Base-by-base conservation (phyloP, 805 yeast genomes). In the Kluyveromyces wickerhamii region DNA sequence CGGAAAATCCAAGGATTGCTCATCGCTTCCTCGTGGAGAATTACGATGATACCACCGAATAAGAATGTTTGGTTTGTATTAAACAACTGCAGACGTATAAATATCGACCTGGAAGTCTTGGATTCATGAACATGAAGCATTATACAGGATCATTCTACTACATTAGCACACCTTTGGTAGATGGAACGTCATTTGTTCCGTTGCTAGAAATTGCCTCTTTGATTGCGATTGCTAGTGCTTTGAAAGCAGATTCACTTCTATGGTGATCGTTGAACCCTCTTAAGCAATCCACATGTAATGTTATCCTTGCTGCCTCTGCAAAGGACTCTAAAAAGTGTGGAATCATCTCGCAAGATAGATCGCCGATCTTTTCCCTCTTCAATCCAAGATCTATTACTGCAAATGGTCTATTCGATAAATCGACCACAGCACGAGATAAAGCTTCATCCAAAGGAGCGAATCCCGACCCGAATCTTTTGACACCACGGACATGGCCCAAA, bases 381-480 rank as follows among this genome's bases (percentile, higher is more conserved):
- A 92, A 70, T 1, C 95, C 96, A 40, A 92, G 67, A 24, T 92
- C 95, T 25, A 87, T 69, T 12, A 85, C 92, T 1, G 96, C 94
- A 60, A 63, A 88, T 2, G 98, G 97, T 47, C 98, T 72, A 58
- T 87, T 87, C 12, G 95, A 84, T 40, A 92, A 66, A 52, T 92
- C 98, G 7, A 92, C 86, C n/a, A 92, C 98, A 0, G 96, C 95
- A 35, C 98, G 69, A 41, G 94, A 78, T 39, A 92, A 69, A 0
- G 98, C 96, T 63, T 92, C 98, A 58, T 92, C 98, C 38, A 92
- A 67, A 2, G 98, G 98, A 6, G 96, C 97, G 65, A 77, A 89
- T 1, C 89, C 98, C 27, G 72, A 53, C 11, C 98, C 98, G 53
- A 89, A 92, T 48, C 98, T 72, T 59, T 85, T 84, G 38, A 89